Evolutionary conservation across 768 basidiomycete species (phyloP).

Genomic region (Hygrocybe punicea): DNA sequence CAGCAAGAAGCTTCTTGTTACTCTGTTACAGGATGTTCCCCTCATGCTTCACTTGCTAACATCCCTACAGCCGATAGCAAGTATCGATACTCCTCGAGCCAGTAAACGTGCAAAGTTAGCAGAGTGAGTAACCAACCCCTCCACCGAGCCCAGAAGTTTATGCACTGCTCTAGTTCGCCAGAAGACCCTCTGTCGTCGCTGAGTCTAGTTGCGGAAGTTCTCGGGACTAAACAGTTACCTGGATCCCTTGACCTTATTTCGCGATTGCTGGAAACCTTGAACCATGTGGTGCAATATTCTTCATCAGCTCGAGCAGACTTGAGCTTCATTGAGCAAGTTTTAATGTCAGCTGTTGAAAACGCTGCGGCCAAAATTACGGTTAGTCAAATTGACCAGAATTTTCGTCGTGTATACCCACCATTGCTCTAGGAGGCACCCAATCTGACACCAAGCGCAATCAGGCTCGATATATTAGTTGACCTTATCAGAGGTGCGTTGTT

Average conservation of each 20-base stretch:
- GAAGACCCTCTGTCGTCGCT: constrained; percentile 47
- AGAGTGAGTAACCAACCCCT: constrained; percentile 39
- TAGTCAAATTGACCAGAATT: constrained; percentile 16
- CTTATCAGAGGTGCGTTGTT: constrained; percentile 65
- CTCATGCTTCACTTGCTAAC: constrained; percentile 54
- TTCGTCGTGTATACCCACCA: background rate
- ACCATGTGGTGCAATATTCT: constrained; percentile 56
- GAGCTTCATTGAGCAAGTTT: constrained; percentile 75
- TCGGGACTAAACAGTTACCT: constrained; percentile 60
- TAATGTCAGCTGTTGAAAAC: constrained; percentile 78
- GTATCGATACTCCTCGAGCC: constrained; percentile 44
- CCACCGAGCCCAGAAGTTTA: background rate
- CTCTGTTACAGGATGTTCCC: constrained; percentile 46
- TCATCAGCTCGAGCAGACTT: constrained; percentile 59
- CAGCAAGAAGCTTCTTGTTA: constrained; percentile 50
- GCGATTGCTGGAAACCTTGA: constrained; percentile 67
- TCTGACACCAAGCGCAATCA: constrained; percentile 54
- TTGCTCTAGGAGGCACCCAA: constrained; percentile 52
- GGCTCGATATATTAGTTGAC: constrained; percentile 84
- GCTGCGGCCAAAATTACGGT: constrained; percentile 57
- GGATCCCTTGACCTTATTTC: constrained; percentile 72
- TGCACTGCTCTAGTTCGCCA: constrained; percentile 18
- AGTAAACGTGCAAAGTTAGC: constrained; percentile 64
- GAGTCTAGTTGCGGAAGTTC: constrained; percentile 62
- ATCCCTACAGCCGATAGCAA: constrained; percentile 44